These are phyloP conservation scores for Ustilago curta DNA, from an alignment of 1,284 basidiomycete species.

Conservation along the genomic window DNA sequence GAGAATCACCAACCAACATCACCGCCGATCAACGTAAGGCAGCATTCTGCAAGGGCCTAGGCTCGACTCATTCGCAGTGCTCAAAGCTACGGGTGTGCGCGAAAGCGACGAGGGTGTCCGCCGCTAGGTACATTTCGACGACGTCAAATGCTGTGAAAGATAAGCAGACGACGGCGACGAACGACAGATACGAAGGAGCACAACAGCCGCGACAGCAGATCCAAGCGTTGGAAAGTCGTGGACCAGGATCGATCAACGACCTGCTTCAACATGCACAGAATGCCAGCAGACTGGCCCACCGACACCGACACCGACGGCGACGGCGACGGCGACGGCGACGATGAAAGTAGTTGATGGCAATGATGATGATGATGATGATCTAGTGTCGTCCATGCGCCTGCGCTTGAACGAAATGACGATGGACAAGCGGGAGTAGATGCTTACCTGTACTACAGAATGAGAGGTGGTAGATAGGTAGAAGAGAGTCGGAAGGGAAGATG, in stretches of 20 bases:
- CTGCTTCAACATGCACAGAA: background rate
- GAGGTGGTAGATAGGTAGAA: constrained; percentile 51
- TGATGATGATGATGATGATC: background rate
- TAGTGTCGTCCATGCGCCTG: constrained; percentile 1
- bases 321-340: constrained; percentile 5
- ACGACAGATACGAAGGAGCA: background rate
- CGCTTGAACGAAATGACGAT: background rate
- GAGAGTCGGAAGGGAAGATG: constrained; percentile 31
- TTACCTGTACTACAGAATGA: constrained; percentile 47
- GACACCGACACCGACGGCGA: too few relatives aligned
- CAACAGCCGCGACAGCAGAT: background rate
- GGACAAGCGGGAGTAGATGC: constrained; percentile 21
- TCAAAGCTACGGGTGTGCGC: background rate
- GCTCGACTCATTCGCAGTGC: background rate
- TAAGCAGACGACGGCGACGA: background rate
- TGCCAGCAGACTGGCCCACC: background rate
- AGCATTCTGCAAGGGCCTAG: background rate
- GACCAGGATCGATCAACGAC: background rate
- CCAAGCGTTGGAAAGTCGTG: background rate
- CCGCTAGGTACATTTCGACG: background rate
- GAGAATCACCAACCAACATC: background rate
- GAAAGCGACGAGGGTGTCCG: background rate
- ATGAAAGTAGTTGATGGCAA: constrained; percentile 1
- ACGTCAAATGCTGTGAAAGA: background rate
- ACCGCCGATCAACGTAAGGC: background rate